phyloP scores from a whole-genome alignment of 2,329 filamentous ascomycete species.

The Aureobasidium sp. region DNA sequence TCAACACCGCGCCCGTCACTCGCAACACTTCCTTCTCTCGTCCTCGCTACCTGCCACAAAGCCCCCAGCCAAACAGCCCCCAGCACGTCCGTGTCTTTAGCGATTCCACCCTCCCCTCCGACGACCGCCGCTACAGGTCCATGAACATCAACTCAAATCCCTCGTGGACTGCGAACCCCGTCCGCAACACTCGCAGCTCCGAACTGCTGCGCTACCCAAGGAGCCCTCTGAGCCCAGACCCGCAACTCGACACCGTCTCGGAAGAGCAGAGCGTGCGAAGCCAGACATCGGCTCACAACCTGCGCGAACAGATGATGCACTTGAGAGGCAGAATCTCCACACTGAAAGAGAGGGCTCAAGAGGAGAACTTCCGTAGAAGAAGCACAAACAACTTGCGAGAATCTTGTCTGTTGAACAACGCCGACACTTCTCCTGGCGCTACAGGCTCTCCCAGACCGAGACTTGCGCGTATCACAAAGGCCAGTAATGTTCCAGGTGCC shows the following conservation, averaged over 20 bases:
- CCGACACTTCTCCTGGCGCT: constrained; percentile 34
- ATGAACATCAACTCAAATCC: constrained; percentile 24
- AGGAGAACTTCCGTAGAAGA: constrained; percentile 80
- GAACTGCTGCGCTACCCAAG: constrained; percentile 39
- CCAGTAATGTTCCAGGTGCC: constrained; percentile 5
- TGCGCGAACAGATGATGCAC: constrained; percentile 88
- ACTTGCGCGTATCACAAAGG: neutral
- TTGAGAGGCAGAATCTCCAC: constrained; percentile 87
- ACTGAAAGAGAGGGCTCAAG: constrained; percentile 79
- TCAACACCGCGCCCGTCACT: constrained; percentile 23
- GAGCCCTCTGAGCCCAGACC: constrained; percentile 39
- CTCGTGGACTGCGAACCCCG: constrained; percentile 23
- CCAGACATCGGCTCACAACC: constrained; percentile 57
- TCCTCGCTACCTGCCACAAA: constrained; percentile 10
- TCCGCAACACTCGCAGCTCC: constrained; percentile 40
- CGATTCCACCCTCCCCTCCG: constrained; percentile 58
- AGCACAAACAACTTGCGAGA: constrained; percentile 77
- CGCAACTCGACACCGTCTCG: constrained; percentile 43
- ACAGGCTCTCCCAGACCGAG: constrained; percentile 45
- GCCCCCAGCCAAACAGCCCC: constrained; percentile 28
- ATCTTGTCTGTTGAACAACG: constrained; percentile 82
- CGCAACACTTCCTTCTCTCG: constrained; percentile 11
- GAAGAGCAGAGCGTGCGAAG: constrained; percentile 36
- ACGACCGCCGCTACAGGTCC: constrained; percentile 31
- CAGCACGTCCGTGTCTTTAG: constrained; percentile 69